Evolutionary conservation across 176 grass and related monocot genomes (phyloP).

Genomic region (barley (Hordeum vulgare)): DNA sequence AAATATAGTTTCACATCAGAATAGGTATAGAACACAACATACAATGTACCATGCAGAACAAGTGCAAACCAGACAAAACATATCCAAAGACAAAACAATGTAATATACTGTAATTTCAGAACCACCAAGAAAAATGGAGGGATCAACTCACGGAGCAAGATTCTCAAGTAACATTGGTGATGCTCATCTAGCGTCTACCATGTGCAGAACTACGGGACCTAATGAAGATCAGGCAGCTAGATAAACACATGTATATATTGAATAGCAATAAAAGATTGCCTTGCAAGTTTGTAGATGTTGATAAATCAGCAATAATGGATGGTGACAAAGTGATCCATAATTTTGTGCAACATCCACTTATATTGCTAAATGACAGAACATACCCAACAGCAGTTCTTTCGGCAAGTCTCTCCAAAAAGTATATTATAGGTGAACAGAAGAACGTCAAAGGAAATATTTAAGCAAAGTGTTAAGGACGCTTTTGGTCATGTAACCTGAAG

Average conservation of each 20-base stretch:
- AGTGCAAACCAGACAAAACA: slow-evolving; percentile 16
- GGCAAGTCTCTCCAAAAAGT: neutral
- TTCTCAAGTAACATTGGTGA: slow-evolving; percentile 57
- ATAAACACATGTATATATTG: slow-evolving; percentile 61
- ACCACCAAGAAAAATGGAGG: slow-evolving; percentile 57
- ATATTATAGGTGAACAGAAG: neutral
- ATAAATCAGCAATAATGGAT: slow-evolving; percentile 21
- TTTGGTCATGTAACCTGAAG: slow-evolving; percentile 34
- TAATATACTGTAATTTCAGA: slow-evolving; percentile 44
- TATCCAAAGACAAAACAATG: slow-evolving; percentile 33
- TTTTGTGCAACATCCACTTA: slow-evolving; percentile 1
- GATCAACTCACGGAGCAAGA: slow-evolving; percentile 69
- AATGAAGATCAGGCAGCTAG: slow-evolving; percentile 68
- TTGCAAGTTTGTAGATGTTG: slow-evolving; percentile 38
- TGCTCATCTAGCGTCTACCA: slow-evolving; percentile 84
- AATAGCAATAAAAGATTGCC: slow-evolving; percentile 49
- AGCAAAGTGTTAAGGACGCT: neutral
- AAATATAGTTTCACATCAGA: slow-evolving; percentile 51
- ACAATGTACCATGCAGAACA: slow-evolving; percentile 25
- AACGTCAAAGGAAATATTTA: slow-evolving; percentile 3
- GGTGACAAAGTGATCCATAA: neutral
- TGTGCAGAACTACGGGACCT: slow-evolving; percentile 75
- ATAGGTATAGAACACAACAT: slow-evolving; percentile 34
- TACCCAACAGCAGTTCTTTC: neutral
- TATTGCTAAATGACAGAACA: slow-evolving; percentile 21